Conservation (phyloP, 805 yeast genomes). For the Priceomyces fermenticarens region DNA sequence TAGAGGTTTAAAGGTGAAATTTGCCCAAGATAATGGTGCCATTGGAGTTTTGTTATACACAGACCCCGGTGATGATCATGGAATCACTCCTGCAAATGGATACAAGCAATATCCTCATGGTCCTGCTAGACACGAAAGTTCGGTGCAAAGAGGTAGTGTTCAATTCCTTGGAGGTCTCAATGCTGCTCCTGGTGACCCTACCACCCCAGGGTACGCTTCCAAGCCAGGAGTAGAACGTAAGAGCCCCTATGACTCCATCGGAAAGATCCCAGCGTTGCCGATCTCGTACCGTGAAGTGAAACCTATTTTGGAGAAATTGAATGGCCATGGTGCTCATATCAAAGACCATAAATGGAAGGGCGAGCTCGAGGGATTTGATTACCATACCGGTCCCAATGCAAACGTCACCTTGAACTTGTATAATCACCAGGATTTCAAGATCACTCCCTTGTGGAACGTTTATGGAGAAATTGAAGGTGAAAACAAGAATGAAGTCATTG, state of each 20-base stretch:
- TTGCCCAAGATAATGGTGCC: slow-evolving; percentile 64
- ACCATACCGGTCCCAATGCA: slow-evolving; percentile 38
- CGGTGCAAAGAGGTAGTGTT: slow-evolving; percentile 62
- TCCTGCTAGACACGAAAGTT: slow-evolving; percentile 59
- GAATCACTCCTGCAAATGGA: slow-evolving; percentile 54
- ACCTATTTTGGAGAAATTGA: slow-evolving; percentile 39
- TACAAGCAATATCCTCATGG: slow-evolving; percentile 60
- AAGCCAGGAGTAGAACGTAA: slow-evolving; percentile 36
- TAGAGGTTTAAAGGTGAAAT: slow-evolving; percentile 55
- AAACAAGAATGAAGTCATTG: slow-evolving; percentile 34
- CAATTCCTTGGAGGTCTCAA: slow-evolving; percentile 50
- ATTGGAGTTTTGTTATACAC: slow-evolving; percentile 55
- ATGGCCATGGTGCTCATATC: slow-evolving; percentile 33
- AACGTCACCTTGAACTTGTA: slow-evolving; percentile 37
- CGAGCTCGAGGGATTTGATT: slow-evolving; percentile 38
- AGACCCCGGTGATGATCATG: slow-evolving; percentile 60
- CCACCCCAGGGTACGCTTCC: slow-evolving; percentile 71
- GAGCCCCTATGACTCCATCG: slow-evolving; percentile 34
- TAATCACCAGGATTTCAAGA: slow-evolving; percentile 38
- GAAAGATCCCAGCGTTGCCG: slow-evolving; percentile 41
- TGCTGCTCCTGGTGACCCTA: slow-evolving; percentile 69
- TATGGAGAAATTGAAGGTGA: slow-evolving; percentile 44
- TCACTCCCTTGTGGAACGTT: slow-evolving; percentile 41
- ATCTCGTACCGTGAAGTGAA: slow-evolving; percentile 42
- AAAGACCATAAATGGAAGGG: slow-evolving; percentile 35